A percentile compares a stretch with the other conserved stretches of the same genome.
phyloP scores from a whole-genome alignment of 768 basidiomycete species.

The Floccularia luteovirens region DNA sequence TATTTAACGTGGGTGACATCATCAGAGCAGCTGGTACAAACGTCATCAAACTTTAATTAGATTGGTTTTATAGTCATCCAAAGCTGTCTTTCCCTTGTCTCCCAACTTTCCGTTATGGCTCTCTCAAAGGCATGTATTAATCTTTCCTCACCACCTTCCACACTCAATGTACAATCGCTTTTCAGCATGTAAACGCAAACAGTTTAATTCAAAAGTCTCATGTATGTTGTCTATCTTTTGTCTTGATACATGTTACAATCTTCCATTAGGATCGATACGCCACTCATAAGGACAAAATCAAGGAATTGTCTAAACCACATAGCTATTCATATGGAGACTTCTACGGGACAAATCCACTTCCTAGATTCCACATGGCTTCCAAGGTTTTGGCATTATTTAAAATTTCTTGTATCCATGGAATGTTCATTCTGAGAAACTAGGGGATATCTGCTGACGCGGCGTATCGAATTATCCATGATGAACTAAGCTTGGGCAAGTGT shows the following conservation, averaged over 20 bases:
- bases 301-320: slow-evolving; percentile 15
- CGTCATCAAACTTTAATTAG: background rate
- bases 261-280: slow-evolving; percentile 36
- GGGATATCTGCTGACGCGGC: slow-evolving; percentile 52
- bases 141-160: background rate
- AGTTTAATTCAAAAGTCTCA: slow-evolving; percentile 50
- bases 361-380: slow-evolving; percentile 58
- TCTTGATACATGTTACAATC: slow-evolving; percentile 2
- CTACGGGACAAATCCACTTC: slow-evolving; percentile 60
- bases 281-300: slow-evolving; percentile 11
- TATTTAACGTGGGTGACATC: no score
- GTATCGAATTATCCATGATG: slow-evolving; percentile 51
- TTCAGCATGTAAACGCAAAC: slow-evolving; percentile 63
- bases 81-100: background rate
- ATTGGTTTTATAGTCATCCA: background rate
- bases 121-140: slow-evolving; percentile 43
- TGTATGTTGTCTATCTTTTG: slow-evolving; percentile 21
- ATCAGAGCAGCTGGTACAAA: no score
- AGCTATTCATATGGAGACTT: slow-evolving; percentile 50
- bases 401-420: background rate
- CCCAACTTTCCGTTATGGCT: slow-evolving; percentile 32
- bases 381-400: slow-evolving; percentile 25
- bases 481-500: slow-evolving; percentile 52
- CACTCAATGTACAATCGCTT: slow-evolving; percentile 3
- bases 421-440: slow-evolving; percentile 17